A percentile compares a stretch with the other conserved stretches of the same genome.
These are phyloP conservation scores for Cercophora newfieldiana DNA, from an alignment of 495 filamentous ascomycete genomes.

Conservation along the genomic window DNA sequence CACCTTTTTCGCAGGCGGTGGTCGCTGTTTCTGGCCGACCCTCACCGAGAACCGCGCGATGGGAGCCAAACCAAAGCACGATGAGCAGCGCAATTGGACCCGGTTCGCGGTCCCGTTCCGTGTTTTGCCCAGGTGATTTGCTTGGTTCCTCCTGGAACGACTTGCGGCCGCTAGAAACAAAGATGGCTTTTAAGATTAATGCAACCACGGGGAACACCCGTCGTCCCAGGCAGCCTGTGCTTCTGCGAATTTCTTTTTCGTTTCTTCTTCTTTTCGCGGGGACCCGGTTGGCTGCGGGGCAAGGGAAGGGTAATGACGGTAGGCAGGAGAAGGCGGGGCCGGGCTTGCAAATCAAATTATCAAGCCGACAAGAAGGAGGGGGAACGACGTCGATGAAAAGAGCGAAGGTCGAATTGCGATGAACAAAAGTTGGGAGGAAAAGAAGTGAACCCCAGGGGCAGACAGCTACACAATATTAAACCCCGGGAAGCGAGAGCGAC, in stretches of 20 bases:
- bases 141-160: constrained; percentile 11
- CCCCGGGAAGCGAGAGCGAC: constrained; percentile 10
- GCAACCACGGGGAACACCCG: background rate
- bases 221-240: background rate
- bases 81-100: background rate
- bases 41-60: background rate
- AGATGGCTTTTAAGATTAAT: constrained; percentile 10
- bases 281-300: background rate
- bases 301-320: background rate
- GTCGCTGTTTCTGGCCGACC: constrained; percentile 13
- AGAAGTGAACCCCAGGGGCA: background rate
- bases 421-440: constrained; percentile 4
- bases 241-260: constrained; percentile 4
- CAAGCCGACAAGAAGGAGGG: background rate
- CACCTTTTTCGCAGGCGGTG: constrained; percentile 2
- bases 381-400: background rate
- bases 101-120: background rate
- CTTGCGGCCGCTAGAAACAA: background rate
- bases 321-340: background rate
- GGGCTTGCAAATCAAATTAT: constrained; percentile 4
- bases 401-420: background rate
- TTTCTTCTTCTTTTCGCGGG: background rate
- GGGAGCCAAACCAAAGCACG: background rate
- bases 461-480: constrained; percentile 13
- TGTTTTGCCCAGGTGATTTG: constrained; percentile 5